Conservation (phyloP, 2,329 filamentous ascomycete species). For the Alternaria gaisen region DNA sequence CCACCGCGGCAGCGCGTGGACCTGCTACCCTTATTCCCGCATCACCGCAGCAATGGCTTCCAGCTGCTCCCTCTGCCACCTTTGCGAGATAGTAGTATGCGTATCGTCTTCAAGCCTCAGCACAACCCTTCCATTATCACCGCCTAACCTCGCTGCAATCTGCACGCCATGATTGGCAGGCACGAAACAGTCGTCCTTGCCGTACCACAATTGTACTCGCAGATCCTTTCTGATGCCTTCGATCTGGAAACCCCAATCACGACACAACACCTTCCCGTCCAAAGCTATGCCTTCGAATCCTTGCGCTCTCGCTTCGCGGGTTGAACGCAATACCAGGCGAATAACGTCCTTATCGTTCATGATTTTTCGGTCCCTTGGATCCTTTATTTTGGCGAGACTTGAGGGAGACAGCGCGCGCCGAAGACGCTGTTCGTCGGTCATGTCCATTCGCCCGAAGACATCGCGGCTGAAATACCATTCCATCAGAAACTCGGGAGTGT, state of each 20-base stretch:
- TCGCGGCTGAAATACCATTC: slow-evolving; percentile 38
- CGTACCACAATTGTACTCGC: slow-evolving; percentile 43
- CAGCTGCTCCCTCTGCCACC: slow-evolving; percentile 30
- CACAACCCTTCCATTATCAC: slow-evolving; percentile 26
- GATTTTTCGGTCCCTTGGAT: slow-evolving; percentile 35
- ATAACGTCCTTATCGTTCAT: slow-evolving; percentile 33
- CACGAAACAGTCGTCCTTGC: slow-evolving; percentile 44
- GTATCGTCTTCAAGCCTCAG: slow-evolving; percentile 48
- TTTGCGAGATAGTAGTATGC: slow-evolving; percentile 37
- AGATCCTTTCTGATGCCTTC: slow-evolving; percentile 49
- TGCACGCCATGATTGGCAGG: slow-evolving; percentile 47
- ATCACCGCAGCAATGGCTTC: slow-evolving; percentile 17
- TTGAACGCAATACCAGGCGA: slow-evolving; percentile 29
- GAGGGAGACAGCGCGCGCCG: slow-evolving; percentile 3
- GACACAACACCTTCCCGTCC: slow-evolving; percentile 43
- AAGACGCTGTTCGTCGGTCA: slow-evolving; percentile 44
- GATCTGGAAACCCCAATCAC: slow-evolving; percentile 46
- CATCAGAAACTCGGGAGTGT: slow-evolving; percentile 22
- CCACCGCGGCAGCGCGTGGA: neutral
- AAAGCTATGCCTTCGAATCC: slow-evolving; percentile 40
- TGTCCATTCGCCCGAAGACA: slow-evolving; percentile 38
- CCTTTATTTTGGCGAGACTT: neutral
- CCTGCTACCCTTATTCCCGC: neutral
- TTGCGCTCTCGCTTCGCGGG: slow-evolving; percentile 39
- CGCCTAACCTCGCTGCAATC: slow-evolving; percentile 43